Conservation (phyloP, 208 protist genomes). For the Sergeia podlipaevii region DNA sequence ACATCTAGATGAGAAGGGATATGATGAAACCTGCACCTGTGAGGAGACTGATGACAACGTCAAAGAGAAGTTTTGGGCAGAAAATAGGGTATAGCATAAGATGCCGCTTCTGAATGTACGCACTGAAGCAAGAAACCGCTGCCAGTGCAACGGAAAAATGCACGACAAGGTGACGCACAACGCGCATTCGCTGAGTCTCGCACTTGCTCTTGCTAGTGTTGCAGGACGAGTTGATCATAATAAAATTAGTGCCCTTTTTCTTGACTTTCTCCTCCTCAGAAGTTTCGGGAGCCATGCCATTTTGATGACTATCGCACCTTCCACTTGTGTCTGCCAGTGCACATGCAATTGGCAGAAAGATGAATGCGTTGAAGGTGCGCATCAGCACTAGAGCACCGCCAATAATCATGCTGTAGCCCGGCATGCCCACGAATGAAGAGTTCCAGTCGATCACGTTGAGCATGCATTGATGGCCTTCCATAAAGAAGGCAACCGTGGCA, state of each 20-base stretch:
- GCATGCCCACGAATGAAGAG: constrained; percentile 67
- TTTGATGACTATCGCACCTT: too few species aligned
- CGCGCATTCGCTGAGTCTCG: too few species aligned
- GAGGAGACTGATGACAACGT: constrained; percentile 34
- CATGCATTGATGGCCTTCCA: constrained; percentile 67
- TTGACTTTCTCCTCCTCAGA: too few species aligned
- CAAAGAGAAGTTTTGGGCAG: constrained; percentile 76
- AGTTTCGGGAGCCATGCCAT: too few species aligned
- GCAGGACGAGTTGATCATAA: too few species aligned
- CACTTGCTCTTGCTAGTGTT: too few species aligned
- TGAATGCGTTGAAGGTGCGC: constrained; percentile 63
- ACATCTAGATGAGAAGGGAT: constrained; percentile 2
- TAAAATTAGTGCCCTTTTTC: too few species aligned
- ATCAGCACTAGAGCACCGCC: constrained; percentile 54
- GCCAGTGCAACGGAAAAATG: constrained; percentile 36
- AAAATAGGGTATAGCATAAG: constrained; percentile 89
- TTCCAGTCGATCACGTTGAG: constrained; percentile 77
- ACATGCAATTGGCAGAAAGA: constrained; percentile 35
- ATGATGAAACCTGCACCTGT: constrained; percentile 17
- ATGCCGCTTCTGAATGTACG: constrained; percentile 67
- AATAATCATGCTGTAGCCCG: constrained; percentile 36
- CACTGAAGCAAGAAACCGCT: constrained; percentile 45
- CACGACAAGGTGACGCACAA: constrained; percentile 30
- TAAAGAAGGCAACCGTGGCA: constrained; percentile 53
- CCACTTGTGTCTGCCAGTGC: constrained; percentile 2